Conservation (phyloP, 2,329 filamentous ascomycete genomes). For the Aspergillus ibericus region DNA sequence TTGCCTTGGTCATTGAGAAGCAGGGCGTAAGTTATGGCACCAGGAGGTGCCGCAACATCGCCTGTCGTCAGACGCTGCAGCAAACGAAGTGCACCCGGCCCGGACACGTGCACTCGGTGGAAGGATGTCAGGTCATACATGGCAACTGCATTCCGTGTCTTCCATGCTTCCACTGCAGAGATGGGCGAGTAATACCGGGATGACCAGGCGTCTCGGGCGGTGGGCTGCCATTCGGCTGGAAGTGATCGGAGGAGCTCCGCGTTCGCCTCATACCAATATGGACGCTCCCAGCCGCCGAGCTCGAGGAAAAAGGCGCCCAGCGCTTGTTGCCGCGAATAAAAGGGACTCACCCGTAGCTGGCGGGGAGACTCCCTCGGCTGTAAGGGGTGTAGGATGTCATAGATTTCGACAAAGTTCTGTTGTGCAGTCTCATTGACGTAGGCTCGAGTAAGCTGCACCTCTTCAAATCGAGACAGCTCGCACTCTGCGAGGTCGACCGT, state of each 20-base stretch:
- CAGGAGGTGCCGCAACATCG: constrained; percentile 46
- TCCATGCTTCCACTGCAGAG: constrained; percentile 63
- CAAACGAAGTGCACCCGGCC: constrained; percentile 57
- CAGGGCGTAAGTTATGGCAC: constrained; percentile 57
- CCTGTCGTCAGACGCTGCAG: constrained; percentile 51
- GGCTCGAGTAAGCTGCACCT: constrained; percentile 56
- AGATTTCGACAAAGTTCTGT: constrained; percentile 64
- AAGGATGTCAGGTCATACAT: constrained; percentile 65
- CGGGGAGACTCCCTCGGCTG: constrained; percentile 59
- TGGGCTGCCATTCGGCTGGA: constrained; percentile 56
- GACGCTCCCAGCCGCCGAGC: constrained; percentile 62
- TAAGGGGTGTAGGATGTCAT: constrained; percentile 64
- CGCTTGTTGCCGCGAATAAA: constrained; percentile 55
- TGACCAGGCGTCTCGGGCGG: constrained; percentile 61
- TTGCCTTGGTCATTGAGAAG: constrained; percentile 56
- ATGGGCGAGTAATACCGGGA: constrained; percentile 59
- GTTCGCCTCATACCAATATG: constrained; percentile 63
- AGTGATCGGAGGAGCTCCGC: constrained; percentile 52
- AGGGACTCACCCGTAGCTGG: constrained; percentile 60
- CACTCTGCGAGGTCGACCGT: constrained; percentile 60
- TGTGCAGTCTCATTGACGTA: constrained; percentile 61
- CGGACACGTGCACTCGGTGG: constrained; percentile 58
- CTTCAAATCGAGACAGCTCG: constrained; percentile 61
- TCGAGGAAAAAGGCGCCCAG: constrained; percentile 57
- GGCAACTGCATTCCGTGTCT: constrained; percentile 61